Evolutionary conservation across 1,139 yeast species (phyloP), one percentile per base, ranked within the genome.

Genomic region (Saccharomyces hybrid): DNA sequence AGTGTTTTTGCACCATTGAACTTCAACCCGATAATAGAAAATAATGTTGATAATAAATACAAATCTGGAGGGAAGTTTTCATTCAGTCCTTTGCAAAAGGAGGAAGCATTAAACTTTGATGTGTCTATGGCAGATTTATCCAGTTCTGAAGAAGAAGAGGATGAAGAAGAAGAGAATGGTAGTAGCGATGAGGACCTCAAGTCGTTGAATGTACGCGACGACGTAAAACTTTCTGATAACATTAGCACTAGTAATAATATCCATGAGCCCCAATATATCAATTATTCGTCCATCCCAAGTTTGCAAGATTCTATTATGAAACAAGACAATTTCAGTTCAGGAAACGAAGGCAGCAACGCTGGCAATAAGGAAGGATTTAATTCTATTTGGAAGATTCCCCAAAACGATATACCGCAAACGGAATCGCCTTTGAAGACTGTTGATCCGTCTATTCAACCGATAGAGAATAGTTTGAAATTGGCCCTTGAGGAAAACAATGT

Each of bases 31-130:
- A 79, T 84, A 38, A 88, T 88, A 52, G 83, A 83, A 58, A 80
- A 82, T 51, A 83, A 81, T 57, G 84, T 89, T 28, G 96, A 89
- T 67, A 83, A 87, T 54, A 89, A 89, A 64, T 89, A 89, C 62
- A 86, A 88, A 6, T 80, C 80, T 62, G 97, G 97, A 5, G 97
- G 97, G 2, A 86, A 88, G 63, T 89, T 86, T 64, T 88, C 83
- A 3, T 55, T 69, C 9, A 66, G 66, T 32, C 68, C 70, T 5
- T 54, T 58, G 11, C 63, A 62, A 47, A 64, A 58, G 26, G 71
- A 68, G 16, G 72, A 66, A 49, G 61, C 71, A 4, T 48, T 66
- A 28, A 63, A 66, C 49, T 67, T 65, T 60, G 67, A 65, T 51
- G 55, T 69, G 26, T 63, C 70, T 0, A 64, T 61, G 2, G 63